Conservation (phyloP, 139 green algal genomes). For the Dunaliella primolecta region DNA sequence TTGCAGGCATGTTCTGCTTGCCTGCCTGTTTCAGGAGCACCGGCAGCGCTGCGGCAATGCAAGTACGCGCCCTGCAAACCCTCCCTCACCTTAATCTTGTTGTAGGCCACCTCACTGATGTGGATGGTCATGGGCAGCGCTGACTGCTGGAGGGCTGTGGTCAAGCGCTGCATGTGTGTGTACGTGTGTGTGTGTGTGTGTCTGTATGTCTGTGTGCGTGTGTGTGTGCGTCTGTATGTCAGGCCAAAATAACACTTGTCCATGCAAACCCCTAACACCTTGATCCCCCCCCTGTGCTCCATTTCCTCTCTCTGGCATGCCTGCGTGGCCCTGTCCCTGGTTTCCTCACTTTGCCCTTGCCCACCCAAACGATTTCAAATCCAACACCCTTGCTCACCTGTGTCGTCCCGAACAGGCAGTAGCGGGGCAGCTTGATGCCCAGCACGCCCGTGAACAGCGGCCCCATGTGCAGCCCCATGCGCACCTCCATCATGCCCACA, state of each 20-base stretch:
- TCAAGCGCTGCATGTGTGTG: background rate
- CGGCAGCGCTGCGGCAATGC: too few species aligned
- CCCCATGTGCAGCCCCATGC: slow-evolving; percentile 32
- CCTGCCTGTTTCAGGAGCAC: too few species aligned
- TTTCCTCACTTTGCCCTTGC: too few species aligned
- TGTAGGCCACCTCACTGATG: slow-evolving; percentile 35
- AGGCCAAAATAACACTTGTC: too few species aligned
- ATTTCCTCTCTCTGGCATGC: too few species aligned
- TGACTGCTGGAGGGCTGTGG: background rate
- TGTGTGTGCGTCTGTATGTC: background rate
- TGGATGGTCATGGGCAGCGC: slow-evolving; percentile 42
- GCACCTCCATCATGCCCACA: slow-evolving; percentile 45
- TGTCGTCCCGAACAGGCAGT: slow-evolving; percentile 38
- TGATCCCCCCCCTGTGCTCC: too few species aligned
- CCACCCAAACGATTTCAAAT: too few species aligned
- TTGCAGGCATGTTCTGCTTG: too few species aligned
- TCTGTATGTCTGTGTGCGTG: background rate
- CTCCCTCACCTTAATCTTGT: slow-evolving; percentile 21
- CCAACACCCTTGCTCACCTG: background rate
- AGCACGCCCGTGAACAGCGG: slow-evolving; percentile 29
- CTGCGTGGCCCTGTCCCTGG: too few species aligned
- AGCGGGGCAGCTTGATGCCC: slow-evolving; percentile 41
- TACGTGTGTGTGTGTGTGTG: background rate
- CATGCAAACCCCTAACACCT: too few species aligned
- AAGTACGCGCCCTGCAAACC: too few species aligned